phyloP scores from a whole-genome alignment of 768 basidiomycete genomes.

The Boletus tylopilopsis region DNA sequence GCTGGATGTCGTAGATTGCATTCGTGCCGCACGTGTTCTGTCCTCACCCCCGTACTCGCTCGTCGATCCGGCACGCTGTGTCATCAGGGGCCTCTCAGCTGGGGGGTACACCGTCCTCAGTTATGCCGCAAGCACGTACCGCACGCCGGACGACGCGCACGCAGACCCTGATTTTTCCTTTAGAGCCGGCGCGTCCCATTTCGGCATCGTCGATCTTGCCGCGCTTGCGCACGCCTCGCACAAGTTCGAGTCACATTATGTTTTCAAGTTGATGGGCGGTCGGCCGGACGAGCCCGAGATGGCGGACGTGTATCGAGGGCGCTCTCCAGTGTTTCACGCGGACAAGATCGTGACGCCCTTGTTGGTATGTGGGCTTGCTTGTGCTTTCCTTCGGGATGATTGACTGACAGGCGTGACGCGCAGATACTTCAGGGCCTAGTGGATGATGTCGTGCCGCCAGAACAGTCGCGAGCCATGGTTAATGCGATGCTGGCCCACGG shows the following conservation, averaged over 20 bases:
- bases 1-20: conserved; percentile 1
- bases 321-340: conserved; percentile 3
- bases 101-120: conserved; percentile 3
- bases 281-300: conserved; percentile 1
- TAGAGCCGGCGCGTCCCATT: background rate
- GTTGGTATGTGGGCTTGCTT: background rate
- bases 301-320: background rate
- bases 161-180: background rate
- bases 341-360: background rate
- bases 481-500: background rate
- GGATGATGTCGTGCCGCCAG: background rate
- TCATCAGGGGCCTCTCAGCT: background rate
- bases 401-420: background rate
- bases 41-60: background rate
- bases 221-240: background rate
- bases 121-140: background rate
- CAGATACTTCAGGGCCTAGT: conserved; percentile 1
- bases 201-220: background rate
- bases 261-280: background rate
- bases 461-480: conserved; percentile 2
- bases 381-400: background rate
- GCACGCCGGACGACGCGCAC: background rate
- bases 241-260: conserved; percentile 4
- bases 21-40: background rate
- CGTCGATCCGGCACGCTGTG: background rate